Conservation (phyloP, 2,329 filamentous ascomycete species). For the Fusarium miscanthi region DNA sequence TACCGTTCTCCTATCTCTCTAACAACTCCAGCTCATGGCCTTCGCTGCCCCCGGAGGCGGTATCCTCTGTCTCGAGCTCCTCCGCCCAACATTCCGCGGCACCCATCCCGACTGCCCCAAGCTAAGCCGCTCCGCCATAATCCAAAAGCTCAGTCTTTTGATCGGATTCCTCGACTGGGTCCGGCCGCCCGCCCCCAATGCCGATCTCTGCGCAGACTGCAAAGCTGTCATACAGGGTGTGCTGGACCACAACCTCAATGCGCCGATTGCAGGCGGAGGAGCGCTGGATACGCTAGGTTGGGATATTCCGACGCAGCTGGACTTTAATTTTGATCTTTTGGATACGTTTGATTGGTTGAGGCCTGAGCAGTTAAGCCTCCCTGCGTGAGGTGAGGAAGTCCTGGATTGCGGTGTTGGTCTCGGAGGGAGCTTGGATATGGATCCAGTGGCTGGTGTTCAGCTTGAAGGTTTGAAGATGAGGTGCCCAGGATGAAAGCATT, state of each 20-base stretch:
- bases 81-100: conserved; percentile 55
- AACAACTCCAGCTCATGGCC: conserved; percentile 55
- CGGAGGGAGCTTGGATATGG: conserved; percentile 45
- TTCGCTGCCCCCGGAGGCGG: conserved; percentile 62
- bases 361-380: conserved; percentile 17
- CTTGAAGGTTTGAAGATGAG: conserved; percentile 51
- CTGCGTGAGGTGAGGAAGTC: conserved; percentile 27
- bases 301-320: conserved; percentile 47
- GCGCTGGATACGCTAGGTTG: conserved; percentile 49
- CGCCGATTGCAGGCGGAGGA: conserved; percentile 39
- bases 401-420: conserved; percentile 41
- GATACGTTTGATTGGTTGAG: conserved; percentile 62
- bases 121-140: conserved; percentile 60
- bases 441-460: conserved; percentile 52
- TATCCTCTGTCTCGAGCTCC: conserved; percentile 62
- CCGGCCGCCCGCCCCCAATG: conserved; percentile 59
- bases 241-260: conserved; percentile 61
- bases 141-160: conserved; percentile 63
- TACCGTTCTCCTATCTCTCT: neutral
- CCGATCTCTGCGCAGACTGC: conserved; percentile 59
- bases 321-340: conserved; percentile 60
- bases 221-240: conserved; percentile 62
- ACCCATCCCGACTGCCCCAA: conserved; percentile 48
- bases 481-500: conserved; percentile 45
- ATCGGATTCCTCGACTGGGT: conserved; percentile 65